Evolutionary conservation across 169 alveolate genomes (phyloP), one percentile per base, ranked within the genome.

Genomic region (Cardiosporidium cionae): DNA sequence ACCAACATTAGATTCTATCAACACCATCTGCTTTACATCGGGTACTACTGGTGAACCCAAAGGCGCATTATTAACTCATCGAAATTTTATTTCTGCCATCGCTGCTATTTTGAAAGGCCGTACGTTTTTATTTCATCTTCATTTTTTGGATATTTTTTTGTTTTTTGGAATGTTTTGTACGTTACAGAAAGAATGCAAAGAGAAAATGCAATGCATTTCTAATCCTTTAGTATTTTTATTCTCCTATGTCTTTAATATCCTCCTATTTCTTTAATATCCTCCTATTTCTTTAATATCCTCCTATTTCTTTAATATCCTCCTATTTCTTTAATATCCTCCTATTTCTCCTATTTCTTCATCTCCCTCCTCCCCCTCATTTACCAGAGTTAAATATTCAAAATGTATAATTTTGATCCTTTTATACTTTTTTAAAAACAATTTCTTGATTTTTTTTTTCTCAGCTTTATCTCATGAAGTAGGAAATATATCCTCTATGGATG

Each of bases 11-110:
- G 90, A 92, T 28, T 80, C 89, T 31, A 58, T 92, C 28, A 88
- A 80, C 83, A 90, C 96, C 6, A 86, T 97, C 29, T 95, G 97
- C 70, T 97, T 93, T 84, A 97, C 99, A 25, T 90, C 97, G 23
- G 99, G 99, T 16, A 96, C 99, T 0, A 96, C 99, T 32, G 99
- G 99, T 66, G 74, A 74, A 36, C 98, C 99, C 7, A 97, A 97
- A 86, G 99, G 99, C 32, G 99, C 93, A 28, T 88, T 96, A 88
- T 81, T 95, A 70, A 85, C 98, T 0, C 98, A 97, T 75, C 68
- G 78, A 69, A 67, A 76, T 27, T 58, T 76, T 68, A 74, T 76
- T 53, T 72, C 82, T 32, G 52, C 78, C 6, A 36, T 67, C 54
- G 75, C 76, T 3, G 66, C 74, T 29, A 65, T 72, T 29, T 27